These are phyloP conservation scores for Termitomyces sp. DNA, from an alignment of 768 basidiomycete genomes.

Conservation along the genomic window DNA sequence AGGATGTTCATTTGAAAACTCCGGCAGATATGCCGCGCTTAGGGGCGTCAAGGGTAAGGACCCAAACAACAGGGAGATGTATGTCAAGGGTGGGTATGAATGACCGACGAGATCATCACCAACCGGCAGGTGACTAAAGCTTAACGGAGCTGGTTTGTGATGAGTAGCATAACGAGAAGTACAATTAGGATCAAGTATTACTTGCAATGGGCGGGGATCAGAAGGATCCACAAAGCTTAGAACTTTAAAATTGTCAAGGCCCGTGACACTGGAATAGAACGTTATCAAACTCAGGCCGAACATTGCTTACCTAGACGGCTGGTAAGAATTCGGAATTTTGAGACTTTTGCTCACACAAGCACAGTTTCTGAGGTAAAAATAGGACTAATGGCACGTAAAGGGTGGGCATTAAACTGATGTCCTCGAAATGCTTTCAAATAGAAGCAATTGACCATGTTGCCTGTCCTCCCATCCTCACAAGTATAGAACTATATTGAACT, in stretches of 20 bases:
- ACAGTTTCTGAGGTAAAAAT: neutral
- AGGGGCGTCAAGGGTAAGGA: neutral
- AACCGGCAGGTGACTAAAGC: conserved; percentile 23
- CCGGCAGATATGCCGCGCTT: neutral
- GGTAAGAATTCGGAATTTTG: neutral
- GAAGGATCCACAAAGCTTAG: conserved; percentile 32
- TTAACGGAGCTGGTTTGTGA: conserved; percentile 49
- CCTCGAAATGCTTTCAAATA: neutral
- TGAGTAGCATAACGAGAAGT: neutral
- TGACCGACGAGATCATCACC: neutral
- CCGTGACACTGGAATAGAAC: conserved; percentile 29
- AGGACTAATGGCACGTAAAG: neutral
- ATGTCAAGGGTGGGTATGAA: neutral
- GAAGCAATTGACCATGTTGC: neutral
- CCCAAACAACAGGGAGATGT: neutral
- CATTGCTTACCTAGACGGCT: conserved; percentile 27
- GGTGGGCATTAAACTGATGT: neutral
- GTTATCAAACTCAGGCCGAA: conserved; percentile 45
- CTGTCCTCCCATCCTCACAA: no score
- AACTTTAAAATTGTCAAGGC: conserved; percentile 39
- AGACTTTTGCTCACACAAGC: neutral
- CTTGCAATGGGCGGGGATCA: conserved; percentile 55
- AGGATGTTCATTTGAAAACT: neutral
- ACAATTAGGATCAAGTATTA: conserved; percentile 41
- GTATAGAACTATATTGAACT: neutral